Evolutionary conservation across 805 yeast genomes (phyloP).

Genomic region (Candida yuanshanica): DNA sequence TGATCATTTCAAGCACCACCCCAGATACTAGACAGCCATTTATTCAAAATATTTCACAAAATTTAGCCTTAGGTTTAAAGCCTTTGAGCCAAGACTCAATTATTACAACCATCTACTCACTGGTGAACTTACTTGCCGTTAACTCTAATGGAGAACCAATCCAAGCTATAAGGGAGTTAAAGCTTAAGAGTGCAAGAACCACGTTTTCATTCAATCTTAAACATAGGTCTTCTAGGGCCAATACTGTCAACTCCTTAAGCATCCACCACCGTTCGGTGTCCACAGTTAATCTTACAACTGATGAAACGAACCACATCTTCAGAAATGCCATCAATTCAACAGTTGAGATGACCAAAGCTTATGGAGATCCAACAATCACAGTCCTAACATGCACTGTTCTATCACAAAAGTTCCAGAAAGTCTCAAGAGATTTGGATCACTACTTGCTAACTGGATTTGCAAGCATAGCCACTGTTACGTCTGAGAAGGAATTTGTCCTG

Average conservation of each 20-base stretch:
- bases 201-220: constrained; percentile 11
- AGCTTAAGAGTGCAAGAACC: constrained; percentile 25
- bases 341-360: constrained; percentile 56
- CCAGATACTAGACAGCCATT: constrained; percentile 44
- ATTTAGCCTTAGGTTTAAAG: constrained; percentile 62
- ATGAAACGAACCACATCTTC: constrained; percentile 31
- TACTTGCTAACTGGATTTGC: constrained; percentile 58
- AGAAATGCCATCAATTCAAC: constrained; percentile 67
- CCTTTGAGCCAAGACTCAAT: constrained; percentile 74
- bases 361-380: constrained; percentile 66
- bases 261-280: constrained; percentile 5
- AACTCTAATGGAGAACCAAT: constrained; percentile 39
- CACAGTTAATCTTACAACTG: constrained; percentile 2
- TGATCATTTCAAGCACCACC: constrained; percentile 39
- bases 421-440: constrained; percentile 47
- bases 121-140: constrained; percentile 65
- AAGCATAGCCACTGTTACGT: constrained; percentile 53
- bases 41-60: constrained; percentile 47
- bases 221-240: constrained; percentile 16
- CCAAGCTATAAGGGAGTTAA: constrained; percentile 29
- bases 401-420: constrained; percentile 60
- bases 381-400: constrained; percentile 76
- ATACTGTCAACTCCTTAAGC: constrained; percentile 15
- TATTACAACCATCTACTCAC: constrained; percentile 77
- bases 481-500: constrained; percentile 63